A percentile compares a stretch with the other conserved stretches of the same genome.
Conservation (phyloP, 2,329 filamentous ascomycete genomes). For the Graphium sp. region DNA sequence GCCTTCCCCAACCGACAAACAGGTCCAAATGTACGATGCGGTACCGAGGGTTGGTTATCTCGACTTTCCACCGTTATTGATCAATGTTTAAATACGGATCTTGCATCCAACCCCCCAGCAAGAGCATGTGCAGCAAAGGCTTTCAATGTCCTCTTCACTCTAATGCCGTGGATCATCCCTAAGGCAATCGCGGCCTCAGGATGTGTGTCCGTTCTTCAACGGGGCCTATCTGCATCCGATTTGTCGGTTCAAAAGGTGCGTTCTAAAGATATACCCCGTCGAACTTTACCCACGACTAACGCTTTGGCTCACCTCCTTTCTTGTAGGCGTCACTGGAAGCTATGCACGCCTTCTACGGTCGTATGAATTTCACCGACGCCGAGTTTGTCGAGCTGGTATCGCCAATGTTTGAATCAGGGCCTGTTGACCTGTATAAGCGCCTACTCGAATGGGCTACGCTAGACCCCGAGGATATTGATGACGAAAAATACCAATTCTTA, state of each 20-base stretch:
- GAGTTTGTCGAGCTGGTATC: constrained; percentile 66
- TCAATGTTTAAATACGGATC: constrained; percentile 51
- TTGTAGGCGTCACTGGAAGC: constrained; percentile 63
- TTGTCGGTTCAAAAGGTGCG: constrained; percentile 56
- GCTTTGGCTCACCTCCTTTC: background rate
- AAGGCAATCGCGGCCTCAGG: constrained; percentile 59
- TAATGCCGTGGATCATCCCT: constrained; percentile 76
- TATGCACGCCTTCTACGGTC: constrained; percentile 65
- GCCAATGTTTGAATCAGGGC: constrained; percentile 60
- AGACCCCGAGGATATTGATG: constrained; percentile 68
- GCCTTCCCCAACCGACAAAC: constrained; percentile 58
- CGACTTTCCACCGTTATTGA: constrained; percentile 60
- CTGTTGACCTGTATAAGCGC: constrained; percentile 52
- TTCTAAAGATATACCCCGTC: background rate
- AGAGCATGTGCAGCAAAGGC: constrained; percentile 59
- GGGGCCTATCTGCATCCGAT: constrained; percentile 52
- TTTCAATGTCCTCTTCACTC: constrained; percentile 59
- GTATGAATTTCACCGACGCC: constrained; percentile 56
- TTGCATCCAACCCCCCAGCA: constrained; percentile 48
- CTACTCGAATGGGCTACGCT: constrained; percentile 70
- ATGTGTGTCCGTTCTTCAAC: constrained; percentile 54
- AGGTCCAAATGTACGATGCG: constrained; percentile 53
- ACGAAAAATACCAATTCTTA: constrained; percentile 78
- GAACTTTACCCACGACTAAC: constrained; percentile 2
- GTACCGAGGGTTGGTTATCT: constrained; percentile 73